Percentiles rank a stretch among this genome's conserved stretches.
Evolutionary conservation across 2,329 filamentous ascomycete genomes (phyloP).

Genomic region (Pyrenochaeta sp.): DNA sequence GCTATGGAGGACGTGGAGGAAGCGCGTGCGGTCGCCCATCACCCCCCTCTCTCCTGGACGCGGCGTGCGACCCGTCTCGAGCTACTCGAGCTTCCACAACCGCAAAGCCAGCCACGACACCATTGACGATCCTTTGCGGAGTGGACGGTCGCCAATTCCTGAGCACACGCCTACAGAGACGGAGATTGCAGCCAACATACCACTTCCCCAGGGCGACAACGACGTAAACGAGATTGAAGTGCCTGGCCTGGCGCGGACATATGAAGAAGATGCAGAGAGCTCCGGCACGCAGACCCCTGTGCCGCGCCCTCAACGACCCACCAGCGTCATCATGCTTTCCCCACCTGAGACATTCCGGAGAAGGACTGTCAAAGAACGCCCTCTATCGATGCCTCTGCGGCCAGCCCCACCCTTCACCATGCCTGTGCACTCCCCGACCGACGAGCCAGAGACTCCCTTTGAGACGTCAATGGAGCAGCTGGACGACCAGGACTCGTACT

Average conservation of each 20-base stretch:
- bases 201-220: slow-evolving; percentile 71
- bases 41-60: slow-evolving; percentile 35
- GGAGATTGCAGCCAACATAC: slow-evolving; percentile 66
- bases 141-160: slow-evolving; percentile 36
- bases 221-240: slow-evolving; percentile 85
- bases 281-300: slow-evolving; percentile 37
- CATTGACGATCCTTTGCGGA: slow-evolving; percentile 29
- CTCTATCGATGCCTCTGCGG: slow-evolving; percentile 43
- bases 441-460: slow-evolving; percentile 25
- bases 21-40: slow-evolving; percentile 68
- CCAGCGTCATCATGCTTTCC: slow-evolving; percentile 41
- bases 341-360: slow-evolving; percentile 27
- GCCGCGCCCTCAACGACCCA: slow-evolving; percentile 32
- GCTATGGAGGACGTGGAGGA: slow-evolving; percentile 95
- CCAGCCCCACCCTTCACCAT: slow-evolving; percentile 27
- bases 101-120: slow-evolving; percentile 41
- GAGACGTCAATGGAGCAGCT: slow-evolving; percentile 34
- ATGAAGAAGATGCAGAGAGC: slow-evolving; percentile 59
- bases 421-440: slow-evolving; percentile 6
- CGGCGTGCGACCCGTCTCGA: slow-evolving; percentile 35
- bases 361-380: slow-evolving; percentile 31
- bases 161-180: slow-evolving; percentile 57
- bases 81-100: slow-evolving; percentile 41
- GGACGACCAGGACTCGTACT: slow-evolving; percentile 31
- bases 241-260: slow-evolving; percentile 73